A percentile compares a stretch with the other conserved stretches of the same genome.
Evolutionary conservation across 495 filamentous ascomycete genomes (phyloP).

Genomic region (Copromyces sp.): DNA sequence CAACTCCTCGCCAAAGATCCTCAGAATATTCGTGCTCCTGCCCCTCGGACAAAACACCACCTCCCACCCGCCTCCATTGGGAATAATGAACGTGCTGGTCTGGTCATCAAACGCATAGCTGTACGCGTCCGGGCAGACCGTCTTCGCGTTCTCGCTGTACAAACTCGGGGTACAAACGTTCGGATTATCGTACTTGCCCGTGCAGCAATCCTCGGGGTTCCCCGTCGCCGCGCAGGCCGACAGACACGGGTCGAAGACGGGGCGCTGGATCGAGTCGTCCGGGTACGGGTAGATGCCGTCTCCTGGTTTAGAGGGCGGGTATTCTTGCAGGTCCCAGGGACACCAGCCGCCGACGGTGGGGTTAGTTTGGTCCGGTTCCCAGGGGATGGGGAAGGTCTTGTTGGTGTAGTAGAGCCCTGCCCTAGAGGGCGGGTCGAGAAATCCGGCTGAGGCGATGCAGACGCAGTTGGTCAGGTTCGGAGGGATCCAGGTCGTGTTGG

Average conservation of each 20-base stretch:
- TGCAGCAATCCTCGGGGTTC: constrained; percentile 56
- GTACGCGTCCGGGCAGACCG: constrained; percentile 72
- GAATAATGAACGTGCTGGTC: constrained; percentile 65
- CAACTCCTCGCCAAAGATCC: constrained; percentile 36
- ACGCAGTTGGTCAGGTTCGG: constrained; percentile 64
- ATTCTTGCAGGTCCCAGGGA: constrained; percentile 62
- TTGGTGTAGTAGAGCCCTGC: constrained; percentile 39
- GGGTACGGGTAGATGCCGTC: constrained; percentile 69
- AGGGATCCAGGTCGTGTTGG: constrained; percentile 49
- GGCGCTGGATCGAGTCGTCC: constrained; percentile 54
- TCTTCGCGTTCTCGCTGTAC: constrained; percentile 57
- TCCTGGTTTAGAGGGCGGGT: constrained; percentile 50
- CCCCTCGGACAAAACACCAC: constrained; percentile 67
- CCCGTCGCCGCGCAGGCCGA: constrained; percentile 56
- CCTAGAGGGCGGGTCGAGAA: constrained; percentile 34
- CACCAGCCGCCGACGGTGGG: constrained; percentile 54
- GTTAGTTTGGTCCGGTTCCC: constrained; percentile 43
- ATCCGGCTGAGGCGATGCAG: constrained; percentile 56
- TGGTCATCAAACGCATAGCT: constrained; percentile 71
- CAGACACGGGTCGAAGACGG: constrained; percentile 61
- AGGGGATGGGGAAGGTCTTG: constrained; percentile 51
- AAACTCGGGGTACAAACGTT: constrained; percentile 47
- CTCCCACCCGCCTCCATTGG: constrained; percentile 61
- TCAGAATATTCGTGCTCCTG: constrained; percentile 57
- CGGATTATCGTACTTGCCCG: constrained; percentile 47